Base-by-base conservation (phyloP, 2,329 filamentous ascomycete species). In the Dryadomyces quercus-mongolicae region DNA sequence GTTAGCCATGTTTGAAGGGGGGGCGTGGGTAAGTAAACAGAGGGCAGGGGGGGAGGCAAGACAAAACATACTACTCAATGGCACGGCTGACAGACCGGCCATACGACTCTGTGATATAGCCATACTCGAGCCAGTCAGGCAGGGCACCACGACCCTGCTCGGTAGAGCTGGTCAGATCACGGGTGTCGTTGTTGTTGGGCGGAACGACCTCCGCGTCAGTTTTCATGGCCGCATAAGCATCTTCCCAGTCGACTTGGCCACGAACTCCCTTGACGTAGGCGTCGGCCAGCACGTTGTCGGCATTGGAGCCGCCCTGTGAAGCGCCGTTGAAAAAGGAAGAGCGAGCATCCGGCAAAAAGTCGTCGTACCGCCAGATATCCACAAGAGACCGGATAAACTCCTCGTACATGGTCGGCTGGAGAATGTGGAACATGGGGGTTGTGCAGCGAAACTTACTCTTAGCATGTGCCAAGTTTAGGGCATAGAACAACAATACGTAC, bases 261-360 rank as follows among this genome's bases (percentile, higher is more conserved):
- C 75, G 71, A 2, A 87, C 75, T 0, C 82, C 82, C 64, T 88
- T 88, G 34, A 86, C 74, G 58, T 80, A 88, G 0, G 84, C 85
- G 61, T 88, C 85, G 2, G 84, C 84, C 16, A 88, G 75, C 4
- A 88, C 76, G 55, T 85, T 87, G 63, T 88, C 84, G 4, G 79
- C 77, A 61, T 87, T 87, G 13, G 78, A 84, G 8, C 85, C 85
- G 12, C 82, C 84, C 63, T 88, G 84, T 0, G 80, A 78, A 16
- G 79, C 77, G 10, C 85, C 85, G 58, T 86, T 88, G 68, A 72
- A 84, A 65, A 86, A 82, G 1, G 79, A 84, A 0, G 81, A 85
- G 12, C 84, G 77, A 0, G 74, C 83, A 60, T 86, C 82, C 0
- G 82, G 82, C 62, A 85, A 70, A 60, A 76, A 86, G 5, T 81